A percentile compares a stretch with the other conserved stretches of the same genome.
Conservation (phyloP, 2,329 filamentous ascomycete genomes). For the Ceratocystis cubensis region DNA sequence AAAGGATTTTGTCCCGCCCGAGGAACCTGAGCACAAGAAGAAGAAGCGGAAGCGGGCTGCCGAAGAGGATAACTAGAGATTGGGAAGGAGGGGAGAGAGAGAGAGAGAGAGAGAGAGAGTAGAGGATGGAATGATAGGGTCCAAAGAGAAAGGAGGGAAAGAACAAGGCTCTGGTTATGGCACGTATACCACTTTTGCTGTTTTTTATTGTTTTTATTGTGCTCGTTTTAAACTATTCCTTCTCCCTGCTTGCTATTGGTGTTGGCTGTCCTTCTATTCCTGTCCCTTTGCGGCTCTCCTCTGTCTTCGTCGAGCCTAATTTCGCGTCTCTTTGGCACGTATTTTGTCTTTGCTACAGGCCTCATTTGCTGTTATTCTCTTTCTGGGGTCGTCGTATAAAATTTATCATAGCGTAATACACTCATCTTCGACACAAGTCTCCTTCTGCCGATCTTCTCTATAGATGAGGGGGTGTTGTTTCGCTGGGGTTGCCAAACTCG, state of each 20-base stretch:
- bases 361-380: not conserved
- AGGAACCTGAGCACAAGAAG: slow-evolving; percentile 55
- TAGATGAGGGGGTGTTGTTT: slow-evolving; percentile 19
- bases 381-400: not conserved
- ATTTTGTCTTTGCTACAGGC: not conserved
- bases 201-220: slow-evolving; percentile 16
- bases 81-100: slow-evolving; percentile 24
- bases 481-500: slow-evolving; percentile 40
- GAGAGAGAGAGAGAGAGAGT: not conserved
- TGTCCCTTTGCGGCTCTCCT: not conserved
- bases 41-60: slow-evolving; percentile 43
- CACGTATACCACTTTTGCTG: slow-evolving; percentile 15
- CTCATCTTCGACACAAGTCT: not conserved
- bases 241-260: not conserved
- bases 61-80: slow-evolving; percentile 23
- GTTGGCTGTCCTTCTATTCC: not conserved
- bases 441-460: not conserved
- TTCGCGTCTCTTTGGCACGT: not conserved
- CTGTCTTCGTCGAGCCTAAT: not conserved
- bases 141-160: not conserved
- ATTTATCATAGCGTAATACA: slow-evolving; percentile 10
- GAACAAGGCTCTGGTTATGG: slow-evolving; percentile 7
- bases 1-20: slow-evolving; percentile 75
- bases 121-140: slow-evolving; percentile 13
- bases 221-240: slow-evolving; percentile 3